These are phyloP conservation scores for Chenopodium suecicum DNA, from an alignment of 148 eudicot genomes.

Conservation along the genomic window DNA sequence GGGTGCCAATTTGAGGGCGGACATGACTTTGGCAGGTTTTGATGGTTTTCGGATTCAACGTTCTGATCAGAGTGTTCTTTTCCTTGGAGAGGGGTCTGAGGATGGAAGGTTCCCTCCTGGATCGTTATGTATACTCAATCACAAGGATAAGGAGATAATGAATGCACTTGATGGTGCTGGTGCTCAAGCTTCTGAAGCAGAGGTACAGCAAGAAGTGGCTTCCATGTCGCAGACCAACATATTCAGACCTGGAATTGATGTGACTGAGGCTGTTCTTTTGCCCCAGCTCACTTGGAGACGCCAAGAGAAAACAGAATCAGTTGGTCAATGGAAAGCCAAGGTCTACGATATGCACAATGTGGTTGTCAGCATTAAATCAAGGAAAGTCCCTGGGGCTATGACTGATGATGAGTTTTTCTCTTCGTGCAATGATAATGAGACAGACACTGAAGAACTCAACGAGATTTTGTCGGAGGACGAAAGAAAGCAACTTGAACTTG, in stretches of 20 bases:
- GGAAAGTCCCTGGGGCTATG: slow-evolving; percentile 93
- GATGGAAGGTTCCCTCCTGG: slow-evolving; percentile 83
- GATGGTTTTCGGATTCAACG: slow-evolving; percentile 94
- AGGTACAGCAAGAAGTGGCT: slow-evolving; percentile 71
- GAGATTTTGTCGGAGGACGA: slow-evolving; percentile 77
- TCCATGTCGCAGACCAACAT: slow-evolving; percentile 85
- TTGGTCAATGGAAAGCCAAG: slow-evolving; percentile 88
- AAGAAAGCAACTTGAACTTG: slow-evolving; percentile 76
- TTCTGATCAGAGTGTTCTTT: slow-evolving; percentile 78
- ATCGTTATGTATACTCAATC: slow-evolving; percentile 67
- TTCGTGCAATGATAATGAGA: slow-evolving; percentile 59
- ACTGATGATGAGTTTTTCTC: slow-evolving; percentile 74
- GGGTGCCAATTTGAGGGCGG: slow-evolving; percentile 90
- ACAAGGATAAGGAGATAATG: slow-evolving; percentile 82
- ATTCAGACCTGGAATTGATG: slow-evolving; percentile 86
- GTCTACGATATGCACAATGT: slow-evolving; percentile 92
- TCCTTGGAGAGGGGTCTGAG: slow-evolving; percentile 91
- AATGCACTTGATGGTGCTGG: slow-evolving; percentile 88
- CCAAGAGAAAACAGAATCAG: slow-evolving; percentile 73
- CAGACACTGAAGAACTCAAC: slow-evolving; percentile 52
- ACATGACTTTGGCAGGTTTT: slow-evolving; percentile 93
- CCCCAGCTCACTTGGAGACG: slow-evolving; percentile 84
- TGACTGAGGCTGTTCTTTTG: slow-evolving; percentile 81
- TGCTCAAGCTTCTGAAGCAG: slow-evolving; percentile 63
- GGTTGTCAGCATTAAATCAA: slow-evolving; percentile 79